These are phyloP conservation scores for Vaucheria bursata DNA, from an alignment of 352 stramenopile genomes.

Conservation along the genomic window DNA sequence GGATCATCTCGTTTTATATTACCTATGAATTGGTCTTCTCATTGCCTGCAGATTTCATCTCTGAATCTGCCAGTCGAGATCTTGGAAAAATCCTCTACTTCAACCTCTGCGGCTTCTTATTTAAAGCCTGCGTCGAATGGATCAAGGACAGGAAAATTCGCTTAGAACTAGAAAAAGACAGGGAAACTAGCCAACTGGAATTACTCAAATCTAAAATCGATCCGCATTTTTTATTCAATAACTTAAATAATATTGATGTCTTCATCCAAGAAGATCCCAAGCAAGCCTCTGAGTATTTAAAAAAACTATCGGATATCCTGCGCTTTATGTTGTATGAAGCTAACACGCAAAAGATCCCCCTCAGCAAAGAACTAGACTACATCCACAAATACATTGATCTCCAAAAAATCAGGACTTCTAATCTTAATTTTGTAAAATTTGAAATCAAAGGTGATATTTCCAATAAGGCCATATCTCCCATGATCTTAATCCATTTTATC, in stretches of 20 bases:
- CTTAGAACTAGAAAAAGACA: too few relatives aligned
- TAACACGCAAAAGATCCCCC: background rate
- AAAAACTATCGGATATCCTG: background rate
- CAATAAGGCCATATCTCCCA: background rate
- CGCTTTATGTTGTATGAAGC: background rate
- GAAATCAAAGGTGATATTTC: background rate
- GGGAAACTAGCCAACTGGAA: too few relatives aligned
- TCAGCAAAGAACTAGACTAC: background rate
- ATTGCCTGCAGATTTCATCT: too few relatives aligned
- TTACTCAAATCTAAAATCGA: too few relatives aligned
- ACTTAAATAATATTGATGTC: slow-evolving; percentile 10
- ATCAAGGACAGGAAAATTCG: too few relatives aligned
- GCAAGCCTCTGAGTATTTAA: slow-evolving; percentile 26
- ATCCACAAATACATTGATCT: background rate
- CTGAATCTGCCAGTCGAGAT: too few relatives aligned
- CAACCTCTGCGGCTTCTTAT: too few relatives aligned
- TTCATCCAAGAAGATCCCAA: slow-evolving; percentile 9
- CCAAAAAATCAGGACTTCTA: background rate
- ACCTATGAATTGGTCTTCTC: too few relatives aligned
- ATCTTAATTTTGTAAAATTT: background rate
- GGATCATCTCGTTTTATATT: too few relatives aligned
- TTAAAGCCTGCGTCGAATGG: too few relatives aligned
- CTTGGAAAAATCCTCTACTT: too few relatives aligned
- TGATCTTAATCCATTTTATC: background rate
- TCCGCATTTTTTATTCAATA: slow-evolving; percentile 57